Percentiles rank a stretch among this genome's conserved stretches.
Conservation (phyloP, 202 grass and related monocot genomes). For the Digitaria exilis region DNA sequence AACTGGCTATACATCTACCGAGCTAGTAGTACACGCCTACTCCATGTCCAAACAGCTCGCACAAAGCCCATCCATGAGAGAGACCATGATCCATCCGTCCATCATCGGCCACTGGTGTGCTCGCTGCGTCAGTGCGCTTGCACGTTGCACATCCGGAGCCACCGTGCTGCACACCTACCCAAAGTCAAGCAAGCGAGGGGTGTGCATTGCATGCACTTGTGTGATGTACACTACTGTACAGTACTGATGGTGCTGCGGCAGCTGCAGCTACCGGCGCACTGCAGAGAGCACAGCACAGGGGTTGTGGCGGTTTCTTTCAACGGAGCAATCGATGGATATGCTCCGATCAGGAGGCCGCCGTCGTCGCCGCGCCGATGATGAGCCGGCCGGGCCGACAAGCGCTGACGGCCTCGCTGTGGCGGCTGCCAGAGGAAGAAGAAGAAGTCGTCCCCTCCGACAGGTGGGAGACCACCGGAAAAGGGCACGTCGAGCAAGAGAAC, state of each 20-base stretch:
- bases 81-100: not conserved
- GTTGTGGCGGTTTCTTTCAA: slow-evolving; percentile 24
- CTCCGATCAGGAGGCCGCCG: not conserved
- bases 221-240: not conserved
- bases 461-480: slow-evolving; percentile 38
- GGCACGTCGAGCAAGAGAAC: slow-evolving; percentile 50
- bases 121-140: slow-evolving; percentile 11
- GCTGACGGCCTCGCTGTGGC: slow-evolving; percentile 25
- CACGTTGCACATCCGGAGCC: not conserved
- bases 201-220: not conserved
- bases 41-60: no score
- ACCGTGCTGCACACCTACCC: no score
- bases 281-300: no score
- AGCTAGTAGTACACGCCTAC: no score
- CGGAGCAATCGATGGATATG: slow-evolving; percentile 31
- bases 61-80: no score
- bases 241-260: not conserved
- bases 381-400: slow-evolving; percentile 23
- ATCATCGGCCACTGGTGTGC: not conserved
- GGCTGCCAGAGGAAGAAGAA: slow-evolving; percentile 48
- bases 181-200: not conserved
- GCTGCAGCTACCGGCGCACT: not conserved
- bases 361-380: slow-evolving; percentile 38
- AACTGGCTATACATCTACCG: no score
- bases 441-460: not conserved